Evolutionary conservation across 2,329 filamentous ascomycete species (phyloP).

Genomic region (Atkinsonella hypoxylon): DNA sequence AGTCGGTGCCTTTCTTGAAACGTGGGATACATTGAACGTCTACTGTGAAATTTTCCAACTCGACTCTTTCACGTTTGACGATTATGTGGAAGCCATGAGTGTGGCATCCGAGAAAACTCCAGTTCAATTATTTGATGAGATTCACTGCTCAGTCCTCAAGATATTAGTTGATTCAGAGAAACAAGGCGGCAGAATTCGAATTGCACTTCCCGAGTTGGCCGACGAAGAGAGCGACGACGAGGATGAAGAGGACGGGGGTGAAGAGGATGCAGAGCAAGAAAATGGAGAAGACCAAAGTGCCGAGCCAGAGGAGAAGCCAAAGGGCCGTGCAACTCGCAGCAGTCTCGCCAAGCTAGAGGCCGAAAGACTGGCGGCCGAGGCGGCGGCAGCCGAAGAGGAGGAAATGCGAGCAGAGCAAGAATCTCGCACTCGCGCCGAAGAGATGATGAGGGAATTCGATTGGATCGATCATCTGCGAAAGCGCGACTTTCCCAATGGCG

Average conservation of each 20-base stretch:
- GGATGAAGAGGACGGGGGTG: conserved; percentile 46
- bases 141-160: conserved; percentile 86
- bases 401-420: conserved; percentile 34
- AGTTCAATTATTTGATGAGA: conserved; percentile 78
- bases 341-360: conserved; percentile 74
- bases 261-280: conserved; percentile 40
- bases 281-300: conserved; percentile 45
- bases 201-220: conserved; percentile 64
- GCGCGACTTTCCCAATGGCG: conserved; percentile 75
- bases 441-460: conserved; percentile 60
- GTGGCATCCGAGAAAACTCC: conserved; percentile 61
- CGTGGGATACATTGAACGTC: conserved; percentile 96
- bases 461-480: conserved; percentile 80
- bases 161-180: conserved; percentile 65
- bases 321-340: conserved; percentile 66
- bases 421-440: conserved; percentile 56
- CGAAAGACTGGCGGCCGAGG: conserved; percentile 51
- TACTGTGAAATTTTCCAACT: conserved; percentile 90
- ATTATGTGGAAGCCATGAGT: conserved; percentile 80
- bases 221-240: conserved; percentile 58
- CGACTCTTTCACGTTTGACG: conserved; percentile 96
- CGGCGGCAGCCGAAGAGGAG: conserved; percentile 40
- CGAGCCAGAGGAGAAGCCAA: conserved; percentile 57
- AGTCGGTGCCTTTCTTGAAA: conserved; percentile 75
- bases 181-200: conserved; percentile 67